Evolutionary conservation across 345 rosid species (phyloP), one percentile per base, ranked within the genome.

Genomic region (Salix suchowensis): DNA sequence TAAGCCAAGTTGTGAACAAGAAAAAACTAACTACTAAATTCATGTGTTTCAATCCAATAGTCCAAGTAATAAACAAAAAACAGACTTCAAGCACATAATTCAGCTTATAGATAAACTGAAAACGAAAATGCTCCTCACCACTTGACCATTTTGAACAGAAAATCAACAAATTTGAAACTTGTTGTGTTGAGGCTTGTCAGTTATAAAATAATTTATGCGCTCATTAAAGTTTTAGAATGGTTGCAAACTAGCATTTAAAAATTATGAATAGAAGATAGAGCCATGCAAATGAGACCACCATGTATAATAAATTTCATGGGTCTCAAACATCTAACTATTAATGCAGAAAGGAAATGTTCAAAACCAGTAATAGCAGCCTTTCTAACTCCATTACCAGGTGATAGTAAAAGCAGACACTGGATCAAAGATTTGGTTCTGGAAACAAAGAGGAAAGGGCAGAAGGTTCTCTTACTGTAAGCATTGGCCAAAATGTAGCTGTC

Each of bases 401-500:
- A 23, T 42, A 12, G 64, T 16, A 26, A 40, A 13, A 50, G 1
- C 2, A 28, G 7, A 30, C 28, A 12, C 32, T 30, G 30, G 32
- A 19, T 52, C 52, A 76, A 73, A 58, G 40, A n/a, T 68, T 39
- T 69, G 7, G 46, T 60, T 30, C 30, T 19, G 61, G 67, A 72
- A 13, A 39, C 16, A 65, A 11, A 23, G 74, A 58, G 15, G 46
- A 77, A 60, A 39, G 50, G 12, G 30, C 8, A 26, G 65, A 60
- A 62, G 46, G 79, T 78, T 66, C 55, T 36, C 89, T 88, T 86
- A 96, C 99, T 0, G 97, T 93, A 39, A 96, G 77, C 99, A 96
- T 85, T 26, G 97, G 99, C 73, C 80, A 85, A 84, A 93, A 96
- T 24, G 97, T 93, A 46, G 94, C 91, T 78, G 80, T 90, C 77